Evolutionary conservation across 192 early-diverging fungal genomes (phyloP), one percentile per base, ranked within the genome.

Genomic region (Podila horticola): DNA sequence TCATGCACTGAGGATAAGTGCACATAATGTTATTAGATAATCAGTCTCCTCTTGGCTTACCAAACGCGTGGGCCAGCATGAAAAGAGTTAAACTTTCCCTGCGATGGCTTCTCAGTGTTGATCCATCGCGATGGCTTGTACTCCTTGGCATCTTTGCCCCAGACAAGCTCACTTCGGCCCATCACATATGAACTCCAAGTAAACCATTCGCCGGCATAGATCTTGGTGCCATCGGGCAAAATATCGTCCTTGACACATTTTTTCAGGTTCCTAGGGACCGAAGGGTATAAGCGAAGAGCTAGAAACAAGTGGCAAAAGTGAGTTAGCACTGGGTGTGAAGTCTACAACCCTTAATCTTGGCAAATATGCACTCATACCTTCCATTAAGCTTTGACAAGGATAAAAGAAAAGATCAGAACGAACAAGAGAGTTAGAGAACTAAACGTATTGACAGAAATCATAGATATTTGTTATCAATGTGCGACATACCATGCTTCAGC

Each of bases 111-210:
- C 19, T 84, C 84, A 19, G 63, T 57, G 26, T 82, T 66, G 50
- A 93, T 82, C 89, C 92, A 94, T 19, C 92, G 84, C 26, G 90
- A 87, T 22, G 93, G 93, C 17, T 84, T 79, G 74, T 90, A 94
- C 52, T 86, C 74, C 33, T 64, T 72, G 4, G 90, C 92, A 70
- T 93, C 88, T 29, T 70, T 58, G 15, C 93, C 93, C 93, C 92
- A 94, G 61, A 92, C 69, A 3, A 71, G 64, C 63, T 85, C 72
- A 12, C 59, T 73, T 59, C 91, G 75, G 9, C 90, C 93, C 84
- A 90, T 87, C 15, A 72, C 72, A 33, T 86, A 95, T 3, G 84
- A 76, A 15, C 52, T 69, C 86, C 85, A 93, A 0, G 62, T 68
- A 3, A 93, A 81, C 33, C 60, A 61, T 8, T 87, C 83, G 24